phyloP scores from a whole-genome alignment of 495 filamentous ascomycete genomes.

The Evernia prunastri region DNA sequence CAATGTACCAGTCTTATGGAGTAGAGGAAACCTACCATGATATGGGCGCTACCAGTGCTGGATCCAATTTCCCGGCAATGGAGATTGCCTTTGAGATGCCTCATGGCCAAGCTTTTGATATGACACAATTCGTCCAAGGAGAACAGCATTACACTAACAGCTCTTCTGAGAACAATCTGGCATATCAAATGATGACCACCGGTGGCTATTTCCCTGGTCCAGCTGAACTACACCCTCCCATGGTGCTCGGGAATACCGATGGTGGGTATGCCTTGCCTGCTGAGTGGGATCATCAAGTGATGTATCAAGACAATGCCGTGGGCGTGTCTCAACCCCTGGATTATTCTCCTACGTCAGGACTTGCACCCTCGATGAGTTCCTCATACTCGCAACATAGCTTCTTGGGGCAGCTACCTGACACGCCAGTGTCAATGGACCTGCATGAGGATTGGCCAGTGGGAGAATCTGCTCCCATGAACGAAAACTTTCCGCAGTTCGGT shows the following conservation, averaged over 20 bases:
- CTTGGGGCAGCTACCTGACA: conserved; percentile 15
- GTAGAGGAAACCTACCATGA: conserved; percentile 11
- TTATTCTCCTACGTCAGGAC: conserved; percentile 19
- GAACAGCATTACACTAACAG: conserved; percentile 3
- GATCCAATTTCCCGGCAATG: conserved; percentile 9
- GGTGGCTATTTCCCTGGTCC: neutral
- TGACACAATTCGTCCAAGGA: conserved; percentile 4
- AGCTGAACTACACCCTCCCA: conserved; percentile 9
- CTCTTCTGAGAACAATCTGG: conserved; percentile 5
- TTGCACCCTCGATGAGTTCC: conserved; percentile 22
- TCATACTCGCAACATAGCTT: conserved; percentile 21
- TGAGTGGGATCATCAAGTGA: conserved; percentile 11
- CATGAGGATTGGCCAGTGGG: conserved; percentile 18
- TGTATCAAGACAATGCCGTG: conserved; percentile 7
- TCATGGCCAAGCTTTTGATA: conserved; percentile 10
- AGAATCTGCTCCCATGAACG: conserved; percentile 11
- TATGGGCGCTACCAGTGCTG: conserved; percentile 16
- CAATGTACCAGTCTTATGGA: conserved; percentile 20
- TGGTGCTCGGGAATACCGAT: conserved; percentile 6
- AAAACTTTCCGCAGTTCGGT: conserved; percentile 10
- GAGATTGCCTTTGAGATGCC: conserved; percentile 12
- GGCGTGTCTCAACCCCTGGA: conserved; percentile 17
- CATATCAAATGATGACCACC: neutral
- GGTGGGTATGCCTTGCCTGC: conserved; percentile 12
- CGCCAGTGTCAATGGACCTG: conserved; percentile 21